Base-by-base conservation (phyloP, 1,139 yeast genomes). In the Hemisphaericaspora lyxosophila region DNA sequence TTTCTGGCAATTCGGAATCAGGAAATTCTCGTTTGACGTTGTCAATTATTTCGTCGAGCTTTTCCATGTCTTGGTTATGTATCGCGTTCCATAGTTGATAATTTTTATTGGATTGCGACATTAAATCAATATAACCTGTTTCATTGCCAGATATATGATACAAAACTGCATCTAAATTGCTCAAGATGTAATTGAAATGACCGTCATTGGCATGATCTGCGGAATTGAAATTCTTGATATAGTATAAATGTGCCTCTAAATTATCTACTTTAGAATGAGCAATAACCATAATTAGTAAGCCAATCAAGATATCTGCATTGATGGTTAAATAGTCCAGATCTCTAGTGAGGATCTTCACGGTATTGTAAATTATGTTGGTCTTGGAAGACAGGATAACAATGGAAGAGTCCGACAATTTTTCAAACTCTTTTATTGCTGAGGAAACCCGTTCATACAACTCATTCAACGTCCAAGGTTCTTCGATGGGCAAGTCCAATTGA, bases 141-240 rank as follows among this genome's bases (percentile, higher is more conserved):
- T 49, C 51, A 8, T 59, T 59, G 4, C 57, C 47, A 1, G 68
- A 59, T 19, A 87, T 67, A 54, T 85, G 94, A 43, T 65, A 78
- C 6, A 88, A 53, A 0, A 88, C 95, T 0, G 92, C 96, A 52
- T 89, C 96, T 33, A 89, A 65, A 8, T 95, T 87, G 37, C 95
- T 83, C 23, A 89, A 49, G 19, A 70, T 70, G 42, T 69, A 71
- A 46, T 57, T 67, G 44, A 70, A 43, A 58, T 73, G 57, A 39
- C 75, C 66, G 60, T 75, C 48, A 18, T 54, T 47, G 1, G 54
- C 23, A 33, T 44, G 43, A 34, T 60, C 62, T 3, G 43, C 40
- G 0, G 66, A 54, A 39, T 82, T 74, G 54, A 85, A 87, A 36
- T 73, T 65, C 43, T 79, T 78, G 35, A 88, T 70, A 53, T 86